Base-by-base conservation (phyloP, 306 rosid species). In the Fragaria iinumae region DNA sequence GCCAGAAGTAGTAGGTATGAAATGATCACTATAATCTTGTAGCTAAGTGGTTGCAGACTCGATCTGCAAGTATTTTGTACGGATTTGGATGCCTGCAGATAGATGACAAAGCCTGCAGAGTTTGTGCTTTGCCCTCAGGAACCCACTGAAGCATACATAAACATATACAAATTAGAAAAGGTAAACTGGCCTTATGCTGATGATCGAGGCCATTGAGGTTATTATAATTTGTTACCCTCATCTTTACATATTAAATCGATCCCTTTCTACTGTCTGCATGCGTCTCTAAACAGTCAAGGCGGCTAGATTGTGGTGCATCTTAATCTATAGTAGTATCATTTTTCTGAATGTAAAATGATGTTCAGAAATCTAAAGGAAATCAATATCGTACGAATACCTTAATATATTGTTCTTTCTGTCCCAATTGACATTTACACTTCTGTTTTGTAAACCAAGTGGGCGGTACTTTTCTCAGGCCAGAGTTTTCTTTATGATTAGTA, bases 21-120 rank as follows among this genome's bases (percentile, higher is more conserved):
- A 73, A 56, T 73, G 5, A 73, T 73, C 77, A 56, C 77, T 73
- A 56, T 11, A 73, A 73, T 73, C 34, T 39, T 38, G 63, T 39
- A 21, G 76, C 76, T 38, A 73, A 43, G 36, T 55, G 50, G 67
- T 53, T 32, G 44, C 34, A 34, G 9, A 64, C 23, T 63, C 43
- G 4, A 32, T 0, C 34, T 64, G 45, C 69, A 34, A 6, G 18
- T 27, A 64, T 64, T 64, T 36, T 16, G 13, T 36, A 34, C 18
- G 44, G n/a, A 64, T 17, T 64, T 7, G 69, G 44, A 7, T 56
- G 67, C 77, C 77, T 73, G 77, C 77, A 56, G 77, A 14, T 70
- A 70, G 25, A 14, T 39, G 77, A 73, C 77, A 34, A 64, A 34
- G 44, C 5, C 12, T 1, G 69, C 10, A 6, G 44, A 16, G 44